These are phyloP conservation scores for Pythium apleroticum DNA, from an alignment of 352 stramenopile species.

Conservation along the genomic window DNA sequence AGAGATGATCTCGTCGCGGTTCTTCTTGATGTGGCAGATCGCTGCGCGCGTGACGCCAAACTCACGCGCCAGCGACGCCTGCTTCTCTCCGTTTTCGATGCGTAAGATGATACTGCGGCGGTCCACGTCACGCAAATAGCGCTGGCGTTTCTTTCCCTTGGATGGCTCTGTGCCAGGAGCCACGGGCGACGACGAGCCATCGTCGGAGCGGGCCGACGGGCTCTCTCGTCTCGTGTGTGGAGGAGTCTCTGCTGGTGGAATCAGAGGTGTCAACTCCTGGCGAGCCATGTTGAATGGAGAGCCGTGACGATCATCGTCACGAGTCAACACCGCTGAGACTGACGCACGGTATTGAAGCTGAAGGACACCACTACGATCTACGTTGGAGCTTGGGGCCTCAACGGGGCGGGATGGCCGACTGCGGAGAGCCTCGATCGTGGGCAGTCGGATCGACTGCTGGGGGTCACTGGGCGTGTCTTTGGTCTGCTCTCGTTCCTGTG, in stretches of 20 bases:
- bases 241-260: neutral
- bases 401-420: neutral
- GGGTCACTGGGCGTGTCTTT: neutral
- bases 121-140: constrained; percentile 60
- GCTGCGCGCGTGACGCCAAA: constrained; percentile 67
- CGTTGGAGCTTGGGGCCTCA: neutral
- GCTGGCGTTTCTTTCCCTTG: constrained; percentile 38
- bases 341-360: too few species aligned
- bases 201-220: neutral
- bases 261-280: neutral
- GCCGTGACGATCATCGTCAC: neutral
- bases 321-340: neutral
- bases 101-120: constrained; percentile 62
- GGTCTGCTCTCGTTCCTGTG: too few species aligned
- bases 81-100: constrained; percentile 72
- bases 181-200: neutral
- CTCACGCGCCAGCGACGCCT: constrained; percentile 56
- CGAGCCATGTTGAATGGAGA: neutral
- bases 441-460: neutral
- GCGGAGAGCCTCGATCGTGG: neutral
- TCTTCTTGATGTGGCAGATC: constrained; percentile 83
- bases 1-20: constrained; percentile 66
- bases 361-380: neutral
- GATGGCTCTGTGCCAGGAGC: neutral
- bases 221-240: neutral